Base-by-base conservation (phyloP, 2,329 filamentous ascomycete genomes). In the Aspergillus pseudonomiae region DNA sequence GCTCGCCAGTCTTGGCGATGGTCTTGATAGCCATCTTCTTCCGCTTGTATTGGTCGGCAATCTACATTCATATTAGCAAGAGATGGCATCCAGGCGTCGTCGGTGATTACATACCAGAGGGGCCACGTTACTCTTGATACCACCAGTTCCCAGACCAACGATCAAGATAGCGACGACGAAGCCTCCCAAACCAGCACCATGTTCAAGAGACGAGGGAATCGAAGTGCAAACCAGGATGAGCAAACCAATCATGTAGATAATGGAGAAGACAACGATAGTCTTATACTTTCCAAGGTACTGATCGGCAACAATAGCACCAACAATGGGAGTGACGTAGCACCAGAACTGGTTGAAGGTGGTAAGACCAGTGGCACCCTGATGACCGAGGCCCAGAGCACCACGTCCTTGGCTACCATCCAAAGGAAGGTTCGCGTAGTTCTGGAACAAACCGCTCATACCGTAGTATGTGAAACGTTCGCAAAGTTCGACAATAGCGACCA, bases 41-140 rank as follows among this genome's bases (percentile, higher is more conserved):
- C 70, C 81, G 79, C 60, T 82, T 83, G 69, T 90, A 89, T 78
- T 91, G 89, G 67, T 91, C 89, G 58, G 87, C 88, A 69, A 88
- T 88, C 60, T 85, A 50, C 24, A 19, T 28, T 11, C 2, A 9
- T 11, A 21, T 60, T 45, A 54, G 58, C 3, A 34, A 53, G 12
- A 19, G 5, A 19, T 6, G 14, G 14, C 19, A 12, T 14, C 9
- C 7, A 32, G 3, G 5, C 9, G 43, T 16, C 12, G 6, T 32
- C 28, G 12, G 7, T 32, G 14, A 12, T n/a, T 59, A 57, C 63
- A 45, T 67, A 68, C 67, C 64, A 86, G 71, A 53, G 84, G 84
- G 57, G 82, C 80, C 52, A 86, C 83, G 75, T 90, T 91, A 68
- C 86, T 85, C 79, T 91, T 91, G 80, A 91, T 90, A 64, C 87